Base-by-base conservation (phyloP, 2,329 filamentous ascomycete genomes). In the Xylaria sp. region DNA sequence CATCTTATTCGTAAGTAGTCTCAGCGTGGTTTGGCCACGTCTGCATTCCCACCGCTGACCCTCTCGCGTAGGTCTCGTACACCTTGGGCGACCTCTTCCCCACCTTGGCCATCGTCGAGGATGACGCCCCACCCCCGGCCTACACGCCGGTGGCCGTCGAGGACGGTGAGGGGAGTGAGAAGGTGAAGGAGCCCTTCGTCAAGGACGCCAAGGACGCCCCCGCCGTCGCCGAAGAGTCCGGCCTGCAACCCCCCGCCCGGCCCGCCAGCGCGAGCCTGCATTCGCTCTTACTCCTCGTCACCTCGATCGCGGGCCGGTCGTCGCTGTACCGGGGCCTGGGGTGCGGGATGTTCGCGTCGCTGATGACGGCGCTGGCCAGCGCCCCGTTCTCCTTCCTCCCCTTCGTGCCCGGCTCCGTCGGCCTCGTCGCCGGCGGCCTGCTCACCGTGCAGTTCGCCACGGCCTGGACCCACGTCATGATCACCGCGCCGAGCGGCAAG, bases 381-480 rank as follows among this genome's bases (percentile, higher is more conserved):
- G 69, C 70, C 48, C 63, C 81, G 57, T 65, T 87, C 26, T 63
- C 73, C 48, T 66, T 72, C 7, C 60, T 60, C 38, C 29, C 66
- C 39, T 50, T 74, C 39, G 66, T 82, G 22, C 73, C 56, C 61
- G 74, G 58, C 68, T 72, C 64, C 19, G 17, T 89, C 50, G 75
- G 76, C 46, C 77, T 79, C 52, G 76, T 86, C 46, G 52, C 87
- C 44, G 77, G 83, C 19, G 77, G 81, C 43, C 72, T 92, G 37
- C 69, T 82, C 21, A 76, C 89, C 43, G 80, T 87, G 40, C 87
- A 87, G 66, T 70, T 92, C 55, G 80, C 83, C 69, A 81, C 91
- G 62, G 81, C 83, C 47, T 96, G 92, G 91, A 89, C 91, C 3
- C 91, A 95, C 71, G 85, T 88, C 64, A 83, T 94, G 67, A 90